These are phyloP conservation scores for Pestalotiopsis sp. DNA, from an alignment of 2,329 filamentous ascomycete species.

Conservation along the genomic window DNA sequence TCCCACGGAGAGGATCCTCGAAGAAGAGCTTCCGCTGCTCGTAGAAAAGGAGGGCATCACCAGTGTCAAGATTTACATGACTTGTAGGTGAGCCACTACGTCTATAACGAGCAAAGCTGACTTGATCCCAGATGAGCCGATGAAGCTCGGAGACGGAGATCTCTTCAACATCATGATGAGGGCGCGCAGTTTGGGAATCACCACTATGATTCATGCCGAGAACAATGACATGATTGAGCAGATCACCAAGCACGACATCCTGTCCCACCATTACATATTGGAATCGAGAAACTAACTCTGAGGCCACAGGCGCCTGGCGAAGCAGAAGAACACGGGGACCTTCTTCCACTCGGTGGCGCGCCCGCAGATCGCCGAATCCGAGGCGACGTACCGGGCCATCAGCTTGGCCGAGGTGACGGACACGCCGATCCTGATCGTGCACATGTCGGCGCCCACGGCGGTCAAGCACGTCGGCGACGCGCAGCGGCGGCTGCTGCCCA, in stretches of 20 bases:
- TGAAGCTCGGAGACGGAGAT: slow-evolving; percentile 40
- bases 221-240: slow-evolving; percentile 48
- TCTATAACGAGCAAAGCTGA: background rate
- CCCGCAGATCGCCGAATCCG: slow-evolving; percentile 48
- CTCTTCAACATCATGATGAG: slow-evolving; percentile 45
- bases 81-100: slow-evolving; percentile 1
- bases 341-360: slow-evolving; percentile 49
- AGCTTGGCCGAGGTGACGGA: slow-evolving; percentile 50
- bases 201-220: slow-evolving; percentile 52
- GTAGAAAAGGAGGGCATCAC: slow-evolving; percentile 8
- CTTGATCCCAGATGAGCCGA: slow-evolving; percentile 24
- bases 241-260: slow-evolving; percentile 30
- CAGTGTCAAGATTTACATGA: slow-evolving; percentile 13
- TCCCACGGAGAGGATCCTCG: slow-evolving; percentile 21
- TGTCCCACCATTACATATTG: slow-evolving; percentile 8
- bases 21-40: slow-evolving; percentile 7
- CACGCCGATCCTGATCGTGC: slow-evolving; percentile 55
- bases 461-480: slow-evolving; percentile 51
- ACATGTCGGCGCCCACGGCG: slow-evolving; percentile 50
- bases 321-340: slow-evolving; percentile 25
- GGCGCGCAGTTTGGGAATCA: slow-evolving; percentile 40
- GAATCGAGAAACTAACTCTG: background rate
- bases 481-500: slow-evolving; percentile 51
- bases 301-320: slow-evolving; percentile 17
- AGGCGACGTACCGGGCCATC: slow-evolving; percentile 54